Evolutionary conservation across 2,329 filamentous ascomycete genomes (phyloP), one percentile per base, ranked within the genome.

Genomic region (Sclerotinia spermophila): DNA sequence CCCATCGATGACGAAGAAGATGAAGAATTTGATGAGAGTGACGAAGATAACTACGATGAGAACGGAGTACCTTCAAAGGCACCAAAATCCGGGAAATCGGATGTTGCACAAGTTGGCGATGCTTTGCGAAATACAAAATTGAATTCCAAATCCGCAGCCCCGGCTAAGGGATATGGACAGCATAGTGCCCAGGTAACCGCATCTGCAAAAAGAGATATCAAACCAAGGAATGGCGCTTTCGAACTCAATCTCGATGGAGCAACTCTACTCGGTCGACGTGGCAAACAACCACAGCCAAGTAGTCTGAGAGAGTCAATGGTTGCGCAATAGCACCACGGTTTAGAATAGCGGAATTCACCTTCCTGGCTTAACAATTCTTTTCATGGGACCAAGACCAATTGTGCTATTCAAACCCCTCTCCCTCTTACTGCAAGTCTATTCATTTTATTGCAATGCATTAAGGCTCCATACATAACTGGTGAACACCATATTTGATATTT

Each of bases 211-310:
- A 89, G 92, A 77, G 93, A 93, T 78, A 93, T 96, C 7, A 82
- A 85, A 55, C 88, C 90, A 59, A 84, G 87, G 44, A 92, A 90
- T 81, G 94, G 93, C 44, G 89, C 92, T 0, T 99, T 99, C 75
- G 96, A 99, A 81, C 86, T 99, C 61, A 97, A 89, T 78, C 83
- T 99, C 51, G 93, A 97, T 74, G 96, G 96, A 70, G 92, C 96
- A 1, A 98, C 94, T 1, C 82, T 99, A 67, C 84, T 99, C 6
- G 94, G 94, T 44, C 88, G 94, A 76, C 82, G 88, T 71, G 84
- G 83, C 33, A 84, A 86, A 76, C 88, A 89, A 76, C 73, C 61
- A 33, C 76, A 76, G 11, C 76, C 77, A 11, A 79, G 78, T 70
- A 68, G 69, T 2, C 64, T 80, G 35, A 70, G 79, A 53, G 76